A percentile compares a stretch with the other conserved stretches of the same genome.
Evolutionary conservation across 75 land plant species (phyloP).

Genomic region (Selaginella moellendorffii): DNA sequence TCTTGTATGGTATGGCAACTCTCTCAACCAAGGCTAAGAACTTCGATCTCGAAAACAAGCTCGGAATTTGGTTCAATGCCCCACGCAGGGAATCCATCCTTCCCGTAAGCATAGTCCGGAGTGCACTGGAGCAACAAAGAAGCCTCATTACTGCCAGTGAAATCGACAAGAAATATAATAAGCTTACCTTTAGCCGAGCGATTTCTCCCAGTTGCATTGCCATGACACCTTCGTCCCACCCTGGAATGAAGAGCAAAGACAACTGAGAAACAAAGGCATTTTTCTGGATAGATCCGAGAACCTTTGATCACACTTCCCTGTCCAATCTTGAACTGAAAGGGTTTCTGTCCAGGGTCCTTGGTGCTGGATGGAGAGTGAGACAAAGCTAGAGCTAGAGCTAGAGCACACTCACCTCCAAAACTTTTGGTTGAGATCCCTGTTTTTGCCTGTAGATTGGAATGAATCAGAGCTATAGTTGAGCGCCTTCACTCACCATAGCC

Average conservation of each 20-base stretch:
- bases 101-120: conserved; percentile 91
- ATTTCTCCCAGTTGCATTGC: conserved; percentile 74
- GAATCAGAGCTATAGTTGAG: neutral
- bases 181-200: conserved; percentile 36
- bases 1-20: too few species aligned
- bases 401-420: conserved; percentile 99
- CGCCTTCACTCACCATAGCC: conserved; percentile 40
- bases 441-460: conserved; percentile 46
- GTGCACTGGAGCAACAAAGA: conserved; percentile 47
- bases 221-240: conserved; percentile 96
- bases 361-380: conserved; percentile 40
- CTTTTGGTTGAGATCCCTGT: conserved; percentile 67
- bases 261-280: neutral
- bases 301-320: conserved; percentile 85
- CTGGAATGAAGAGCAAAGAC: conserved; percentile 14
- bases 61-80: conserved; percentile 86
- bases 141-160: too few species aligned
- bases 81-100: conserved; percentile 78
- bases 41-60: conserved; percentile 87
- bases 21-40: conserved; percentile 32
- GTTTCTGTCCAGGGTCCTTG: conserved; percentile 89
- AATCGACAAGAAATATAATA: too few species aligned
- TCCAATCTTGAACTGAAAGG: conserved; percentile 76
- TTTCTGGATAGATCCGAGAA: neutral
- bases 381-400: neutral